Evolutionary conservation across 768 basidiomycete genomes (phyloP), one percentile per base, ranked within the genome.

Genomic region (Exidia glandulosa): DNA sequence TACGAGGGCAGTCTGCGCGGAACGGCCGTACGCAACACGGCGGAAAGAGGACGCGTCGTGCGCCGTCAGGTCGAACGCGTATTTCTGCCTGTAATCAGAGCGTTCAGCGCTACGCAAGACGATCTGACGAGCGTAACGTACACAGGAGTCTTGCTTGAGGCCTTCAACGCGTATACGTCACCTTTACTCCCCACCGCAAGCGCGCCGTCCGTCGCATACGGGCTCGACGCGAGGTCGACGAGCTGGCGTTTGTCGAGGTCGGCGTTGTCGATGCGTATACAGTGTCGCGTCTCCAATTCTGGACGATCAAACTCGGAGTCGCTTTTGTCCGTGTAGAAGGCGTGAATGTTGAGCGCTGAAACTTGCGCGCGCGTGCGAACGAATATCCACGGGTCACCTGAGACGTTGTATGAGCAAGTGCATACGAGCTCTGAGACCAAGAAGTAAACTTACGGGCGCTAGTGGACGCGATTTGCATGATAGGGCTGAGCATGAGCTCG

Each of bases 401-500:
- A 19, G 5, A 45, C 23, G 23, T 36, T 7, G 34, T 7, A 7
- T 36, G 34, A 36, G 19, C 36, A 37, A 12, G 36, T 12, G 36
- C 12, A 37, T 37, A 37, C 36, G 3, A 37, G 10, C 12, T 10
- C 36, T 37, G 10, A 19, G 36, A 37, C 19, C 10, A 10, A 37
- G 36, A 19, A 19, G 10, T 10, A 37, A 37, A 37, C 41, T 45
- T 6, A 45, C 41, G 16, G 16, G 41, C 16, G 19, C 41, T 45
- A 19, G 19, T 19, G 16, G 41, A 13, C 9, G 50, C 69, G 54
- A 90, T 73, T 63, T 90, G 88, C 57, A 77, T 75, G 57, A 91
- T 87, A 13, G 88, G 87, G 2, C 87, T 88, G 23, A 78, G 71
- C 61, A 88, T 88, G 2, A 72, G 71, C 61, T 72, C 72, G 5